Base-by-base conservation (phyloP, 2,329 filamentous ascomycete species). In the Xylariales sp. region DNA sequence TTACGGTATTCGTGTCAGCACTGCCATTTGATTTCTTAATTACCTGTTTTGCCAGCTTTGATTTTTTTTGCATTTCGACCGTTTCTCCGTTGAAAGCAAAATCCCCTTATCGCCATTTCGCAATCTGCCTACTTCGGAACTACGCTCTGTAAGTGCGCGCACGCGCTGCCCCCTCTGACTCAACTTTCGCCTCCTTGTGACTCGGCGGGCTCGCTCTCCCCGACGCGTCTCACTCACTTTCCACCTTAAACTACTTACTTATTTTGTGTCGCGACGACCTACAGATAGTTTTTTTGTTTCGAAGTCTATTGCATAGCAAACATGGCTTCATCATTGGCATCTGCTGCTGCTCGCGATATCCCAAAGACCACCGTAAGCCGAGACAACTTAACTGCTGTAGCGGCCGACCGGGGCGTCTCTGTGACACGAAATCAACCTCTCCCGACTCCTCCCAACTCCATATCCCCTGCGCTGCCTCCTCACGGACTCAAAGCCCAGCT, bases 391-490 rank as follows among this genome's bases (percentile, higher is more conserved):
- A 68, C 77, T 82, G 78, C 67, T 81, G 78, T 82, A 81, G 78
- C 77, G 73, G 76, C 76, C 40, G 50, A 49, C 64, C 71, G 72
- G 69, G 76, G 74, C 54, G 74, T 78, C 62, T 67, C 75, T 73
- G 70, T 77, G 74, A 76, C 76, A 68, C 70, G 65, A 66, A 63
- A 67, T 68, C 71, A 75, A 53, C 71, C 78, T 61, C 80, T 95
- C 56, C 88, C 86, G 47, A 96, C 91, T 61, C 91, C 91, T 58
- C 91, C 91, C 44, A 94, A 91, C 71, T 96, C 90, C 64, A 89
- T 96, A 61, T 96, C 90, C 45, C 91, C 91, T 33, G 83, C 80
- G 51, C 75, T 96, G 50, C 82, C 85, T 53, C 87, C 90, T 43
- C 87, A 91, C 54, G 85, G 84, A 54, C 79, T 85, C 58, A 85